Conservation (phyloP, 2,329 filamentous ascomycete species). For the Claviceps citrina region DNA sequence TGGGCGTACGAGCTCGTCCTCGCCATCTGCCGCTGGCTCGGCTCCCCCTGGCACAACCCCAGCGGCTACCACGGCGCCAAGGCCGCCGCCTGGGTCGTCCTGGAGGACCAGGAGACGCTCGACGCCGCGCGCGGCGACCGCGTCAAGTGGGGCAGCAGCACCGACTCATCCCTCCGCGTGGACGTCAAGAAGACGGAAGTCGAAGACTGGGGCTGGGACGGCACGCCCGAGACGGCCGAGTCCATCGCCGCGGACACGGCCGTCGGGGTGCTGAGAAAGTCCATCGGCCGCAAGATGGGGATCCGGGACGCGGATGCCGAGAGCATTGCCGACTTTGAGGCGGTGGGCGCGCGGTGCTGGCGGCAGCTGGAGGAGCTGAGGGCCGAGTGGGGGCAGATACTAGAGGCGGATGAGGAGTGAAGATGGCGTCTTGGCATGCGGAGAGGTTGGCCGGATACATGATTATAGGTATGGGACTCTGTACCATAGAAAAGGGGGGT, state of each 20-base stretch:
- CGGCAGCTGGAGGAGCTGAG: constrained; percentile 57
- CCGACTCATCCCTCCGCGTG: constrained; percentile 40
- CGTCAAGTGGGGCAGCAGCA: constrained; percentile 74
- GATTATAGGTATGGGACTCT: no score
- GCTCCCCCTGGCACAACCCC: constrained; percentile 77
- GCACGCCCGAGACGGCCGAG: constrained; percentile 33
- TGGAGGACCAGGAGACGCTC: constrained; percentile 49
- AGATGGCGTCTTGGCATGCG: no score
- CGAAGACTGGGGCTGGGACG: constrained; percentile 68
- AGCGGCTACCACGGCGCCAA: constrained; percentile 63
- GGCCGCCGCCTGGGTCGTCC: constrained; percentile 62
- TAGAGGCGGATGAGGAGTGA: no score
- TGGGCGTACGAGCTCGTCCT: constrained; percentile 54
- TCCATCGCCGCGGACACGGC: constrained; percentile 27
- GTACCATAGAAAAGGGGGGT: no score
- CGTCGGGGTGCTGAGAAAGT: constrained; percentile 32
- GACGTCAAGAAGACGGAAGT: constrained; percentile 66
- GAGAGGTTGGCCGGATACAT: no score
- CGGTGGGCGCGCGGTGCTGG: constrained; percentile 48
- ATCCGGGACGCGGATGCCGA: constrained; percentile 45
- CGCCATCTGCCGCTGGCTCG: constrained; percentile 58
- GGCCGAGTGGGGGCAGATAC: constrained; percentile 42
- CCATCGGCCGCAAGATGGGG: constrained; percentile 43
- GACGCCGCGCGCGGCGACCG: constrained; percentile 39
- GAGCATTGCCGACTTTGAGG: constrained; percentile 44